Conservation (phyloP, 495 filamentous ascomycete species). For the Tuber aestivum region DNA sequence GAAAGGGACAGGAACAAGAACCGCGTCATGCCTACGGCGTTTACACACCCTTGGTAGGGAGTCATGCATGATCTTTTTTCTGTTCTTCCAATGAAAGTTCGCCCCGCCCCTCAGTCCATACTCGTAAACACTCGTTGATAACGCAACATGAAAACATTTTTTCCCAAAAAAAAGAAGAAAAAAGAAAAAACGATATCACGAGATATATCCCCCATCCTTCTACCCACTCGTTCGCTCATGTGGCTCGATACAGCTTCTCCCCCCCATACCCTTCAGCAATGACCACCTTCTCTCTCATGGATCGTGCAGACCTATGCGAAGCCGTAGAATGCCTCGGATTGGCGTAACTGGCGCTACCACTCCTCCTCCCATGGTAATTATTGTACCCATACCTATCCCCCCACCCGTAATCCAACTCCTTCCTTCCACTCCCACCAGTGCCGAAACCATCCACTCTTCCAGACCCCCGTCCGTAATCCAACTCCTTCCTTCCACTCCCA, state of each 20-base stretch:
- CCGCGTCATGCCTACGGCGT: not conserved
- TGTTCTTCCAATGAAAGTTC: not conserved
- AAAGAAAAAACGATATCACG: conserved; percentile 2
- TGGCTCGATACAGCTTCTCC: conserved; percentile 27
- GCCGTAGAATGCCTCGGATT: conserved; percentile 41
- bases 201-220: not conserved
- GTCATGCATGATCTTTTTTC: not conserved
- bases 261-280: conserved; percentile 33
- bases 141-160: not conserved
- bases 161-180: not conserved
- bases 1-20: not conserved
- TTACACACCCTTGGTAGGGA: not conserved
- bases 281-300: conserved; percentile 36
- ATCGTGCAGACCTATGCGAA: conserved; percentile 45
- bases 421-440: conserved; percentile 13
- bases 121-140: not conserved
- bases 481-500: conserved; percentile 20
- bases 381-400: conserved; percentile 40
- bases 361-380: conserved; percentile 36
- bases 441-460: conserved; percentile 29
- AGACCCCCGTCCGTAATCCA: conserved; percentile 21
- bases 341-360: conserved; percentile 35
- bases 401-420: conserved; percentile 16
- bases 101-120: not conserved
- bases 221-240: not conserved